Evolutionary conservation across 1,284 basidiomycete genomes (phyloP).

Genomic region (Pseudozyma tsukubaensis): DNA sequence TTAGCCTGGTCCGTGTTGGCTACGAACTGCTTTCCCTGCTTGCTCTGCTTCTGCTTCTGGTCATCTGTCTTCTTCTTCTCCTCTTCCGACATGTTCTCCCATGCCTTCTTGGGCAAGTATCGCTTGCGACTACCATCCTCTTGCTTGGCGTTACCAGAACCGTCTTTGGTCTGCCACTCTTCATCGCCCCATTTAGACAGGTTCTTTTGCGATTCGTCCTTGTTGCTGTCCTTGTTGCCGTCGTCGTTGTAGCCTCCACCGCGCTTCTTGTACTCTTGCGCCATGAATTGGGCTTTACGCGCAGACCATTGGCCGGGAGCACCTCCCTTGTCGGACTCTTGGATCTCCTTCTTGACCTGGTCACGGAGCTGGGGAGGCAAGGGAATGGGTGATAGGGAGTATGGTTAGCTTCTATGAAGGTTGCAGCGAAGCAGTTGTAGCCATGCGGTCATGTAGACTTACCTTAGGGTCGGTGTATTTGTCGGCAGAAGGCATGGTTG

Average conservation of each 20-base stretch:
- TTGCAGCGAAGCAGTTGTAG: neutral
- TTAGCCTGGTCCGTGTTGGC: conserved; percentile 36
- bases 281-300: conserved; percentile 45
- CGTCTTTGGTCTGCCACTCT: conserved; percentile 51
- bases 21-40: conserved; percentile 42
- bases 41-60: conserved; percentile 45
- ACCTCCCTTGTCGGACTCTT: conserved; percentile 43
- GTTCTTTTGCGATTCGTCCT: conserved; percentile 49
- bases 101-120: conserved; percentile 48
- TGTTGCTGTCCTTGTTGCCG: conserved; percentile 33
- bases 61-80: conserved; percentile 45
- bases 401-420: neutral
- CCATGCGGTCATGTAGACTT: neutral
- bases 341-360: conserved; percentile 42
- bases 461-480: conserved; percentile 53
- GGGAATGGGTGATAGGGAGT: neutral
- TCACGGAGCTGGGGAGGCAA: conserved; percentile 22
- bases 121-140: conserved; percentile 38
- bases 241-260: conserved; percentile 44
- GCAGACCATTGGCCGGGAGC: conserved; percentile 47
- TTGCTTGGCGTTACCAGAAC: conserved; percentile 41
- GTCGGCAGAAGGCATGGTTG: conserved; percentile 43
- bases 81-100: conserved; percentile 50
- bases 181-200: conserved; percentile 41
- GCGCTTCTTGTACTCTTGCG: conserved; percentile 46